Conservation (phyloP, 2,329 filamentous ascomycete genomes). For the Chalara sp. region DNA sequence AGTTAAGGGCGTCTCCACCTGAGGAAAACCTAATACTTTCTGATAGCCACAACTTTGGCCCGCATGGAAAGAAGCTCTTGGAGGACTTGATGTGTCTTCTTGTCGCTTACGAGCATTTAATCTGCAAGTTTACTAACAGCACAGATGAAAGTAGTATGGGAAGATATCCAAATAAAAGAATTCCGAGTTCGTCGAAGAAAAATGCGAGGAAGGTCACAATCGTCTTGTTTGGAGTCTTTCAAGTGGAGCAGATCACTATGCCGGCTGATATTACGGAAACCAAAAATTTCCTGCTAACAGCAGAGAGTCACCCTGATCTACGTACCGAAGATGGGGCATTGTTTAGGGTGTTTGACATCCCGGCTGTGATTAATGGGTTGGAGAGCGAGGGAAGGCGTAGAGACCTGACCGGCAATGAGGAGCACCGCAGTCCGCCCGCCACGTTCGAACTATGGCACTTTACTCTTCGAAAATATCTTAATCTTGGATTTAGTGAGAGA, state of each 20-base stretch:
- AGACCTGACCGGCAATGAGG: neutral
- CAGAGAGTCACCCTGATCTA: constrained; percentile 7
- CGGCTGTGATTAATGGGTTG: neutral
- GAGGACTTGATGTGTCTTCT: constrained; percentile 13
- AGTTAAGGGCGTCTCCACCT: constrained; percentile 5
- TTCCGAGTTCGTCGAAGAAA: neutral
- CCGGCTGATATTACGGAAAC: constrained; percentile 8
- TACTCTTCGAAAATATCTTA: constrained; percentile 10
- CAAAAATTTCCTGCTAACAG: constrained; percentile 1
- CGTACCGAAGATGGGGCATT: constrained; percentile 4
- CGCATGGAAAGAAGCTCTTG: constrained; percentile 5
- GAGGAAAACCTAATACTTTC: constrained; percentile 1
- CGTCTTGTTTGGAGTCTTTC: constrained; percentile 13
- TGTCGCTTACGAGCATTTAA: constrained; percentile 14
- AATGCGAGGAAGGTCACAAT: constrained; percentile 10
- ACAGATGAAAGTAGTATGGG: neutral
- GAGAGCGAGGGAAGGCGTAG: neutral
- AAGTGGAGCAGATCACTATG: constrained; percentile 13
- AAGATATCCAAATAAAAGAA: neutral
- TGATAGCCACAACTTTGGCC: constrained; percentile 4
- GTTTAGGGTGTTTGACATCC: neutral
- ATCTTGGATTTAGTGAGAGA: constrained; percentile 6
- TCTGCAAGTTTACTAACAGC: constrained; percentile 6
- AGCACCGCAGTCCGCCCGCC: constrained; percentile 10
- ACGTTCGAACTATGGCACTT: constrained; percentile 12